Base-by-base conservation (phyloP, 1,139 yeast genomes). In the Sugiyamaella japonica region DNA sequence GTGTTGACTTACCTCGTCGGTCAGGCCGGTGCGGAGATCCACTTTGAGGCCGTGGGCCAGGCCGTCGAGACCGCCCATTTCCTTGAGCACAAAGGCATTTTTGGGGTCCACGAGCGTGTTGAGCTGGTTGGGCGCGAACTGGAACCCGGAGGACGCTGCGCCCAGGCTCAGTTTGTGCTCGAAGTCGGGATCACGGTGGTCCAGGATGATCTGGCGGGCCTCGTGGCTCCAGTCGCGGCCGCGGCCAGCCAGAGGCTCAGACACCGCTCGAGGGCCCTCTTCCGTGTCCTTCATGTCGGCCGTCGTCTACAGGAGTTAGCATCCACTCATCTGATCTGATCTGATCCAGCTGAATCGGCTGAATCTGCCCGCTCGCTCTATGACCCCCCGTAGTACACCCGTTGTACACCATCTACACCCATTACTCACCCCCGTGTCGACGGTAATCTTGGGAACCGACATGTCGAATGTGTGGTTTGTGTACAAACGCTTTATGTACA, bases 41-140 rank as follows among this genome's bases (percentile, higher is more conserved):
- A 75, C 66, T 38, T 67, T 62, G 15, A 74, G 64, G 4, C 65
- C 63, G 9, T 50, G 46, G 7, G 66, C 68, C 7, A 74, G 64
- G 9, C 66, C 67, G 2, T 59, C 61, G 17, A 69, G 59, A 4
- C 74, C 74, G 9, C 68, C 68, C 47, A 65, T 56, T 39, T 59
- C 56, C 7, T 55, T 58, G 43, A 75, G 60, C 12, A 73, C 66
- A 50, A 66, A 68, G 5, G 74, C 68, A 50, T 73, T 70, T 52
- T 73, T 73, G n/a, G 76, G 75, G 54, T 75, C 79, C 13, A 71
- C 63, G 37, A 75, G 66, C 7, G 69, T 61, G 41, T 63, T 62
- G 34, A 75, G 67, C 57, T 74, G 75, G 39, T 61, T 65, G 3
- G 63, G 60, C 13, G 56, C 32, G 41, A 41, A 52, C 16, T 44